These are phyloP conservation scores for Pinus taeda DNA, from an alignment of 75 land plant genomes.

Conservation along the genomic window DNA sequence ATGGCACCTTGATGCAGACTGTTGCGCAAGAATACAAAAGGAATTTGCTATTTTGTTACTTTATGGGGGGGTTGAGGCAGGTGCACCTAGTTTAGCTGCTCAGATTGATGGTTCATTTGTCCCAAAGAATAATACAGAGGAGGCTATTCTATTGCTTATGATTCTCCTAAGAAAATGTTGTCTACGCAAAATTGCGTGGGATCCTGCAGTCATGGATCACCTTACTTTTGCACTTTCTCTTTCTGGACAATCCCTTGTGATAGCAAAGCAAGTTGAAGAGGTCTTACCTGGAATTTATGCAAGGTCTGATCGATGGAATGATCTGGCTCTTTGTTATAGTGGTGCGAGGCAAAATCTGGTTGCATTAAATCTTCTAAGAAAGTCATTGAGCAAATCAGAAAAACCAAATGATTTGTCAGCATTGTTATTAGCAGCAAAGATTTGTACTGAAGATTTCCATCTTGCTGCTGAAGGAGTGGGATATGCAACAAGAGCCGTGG, in stretches of 20 bases:
- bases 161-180: constrained; percentile 62
- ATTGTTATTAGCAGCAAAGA: constrained; percentile 76
- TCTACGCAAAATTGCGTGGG: constrained; percentile 64
- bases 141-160: constrained; percentile 81
- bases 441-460: constrained; percentile 60
- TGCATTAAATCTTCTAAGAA: constrained; percentile 71
- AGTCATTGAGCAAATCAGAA: constrained; percentile 64
- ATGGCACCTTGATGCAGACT: constrained; percentile 72
- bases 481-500: constrained; percentile 65
- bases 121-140: constrained; percentile 92
- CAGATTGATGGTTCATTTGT: constrained; percentile 83
- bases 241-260: constrained; percentile 50
- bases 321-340: constrained; percentile 82
- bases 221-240: constrained; percentile 82
- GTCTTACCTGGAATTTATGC: constrained; percentile 68
- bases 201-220: constrained; percentile 77
- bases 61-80: constrained; percentile 84
- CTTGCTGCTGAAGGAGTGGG: constrained; percentile 62
- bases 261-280: constrained; percentile 84
- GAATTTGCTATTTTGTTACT: constrained; percentile 66
- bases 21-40: constrained; percentile 74
- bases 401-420: constrained; percentile 70
- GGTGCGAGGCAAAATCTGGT: constrained; percentile 42
- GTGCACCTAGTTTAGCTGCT: constrained; percentile 66
- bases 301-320: constrained; percentile 79